These are phyloP conservation scores for Cladosporium sphaerospermum DNA, from an alignment of 2,329 filamentous ascomycete species.

Conservation along the genomic window DNA sequence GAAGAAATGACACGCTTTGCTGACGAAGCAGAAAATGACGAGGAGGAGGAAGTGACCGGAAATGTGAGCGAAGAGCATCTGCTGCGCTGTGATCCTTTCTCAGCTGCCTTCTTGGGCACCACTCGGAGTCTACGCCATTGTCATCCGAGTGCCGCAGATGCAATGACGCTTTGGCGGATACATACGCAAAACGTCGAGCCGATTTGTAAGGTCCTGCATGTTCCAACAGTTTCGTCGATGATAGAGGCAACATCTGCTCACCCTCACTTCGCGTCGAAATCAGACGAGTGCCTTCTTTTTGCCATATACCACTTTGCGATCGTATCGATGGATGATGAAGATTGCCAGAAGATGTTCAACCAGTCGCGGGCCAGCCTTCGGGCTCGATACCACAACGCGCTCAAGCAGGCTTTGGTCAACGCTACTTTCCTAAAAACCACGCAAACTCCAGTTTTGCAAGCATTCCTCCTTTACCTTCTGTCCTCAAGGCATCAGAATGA, in stretches of 20 bases:
- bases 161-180: slow-evolving; percentile 51
- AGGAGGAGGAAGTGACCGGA: slow-evolving; percentile 17
- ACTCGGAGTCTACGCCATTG: slow-evolving; percentile 31
- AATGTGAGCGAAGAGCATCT: slow-evolving; percentile 25
- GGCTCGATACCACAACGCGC: slow-evolving; percentile 35
- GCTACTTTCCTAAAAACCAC: slow-evolving; percentile 61
- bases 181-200: slow-evolving; percentile 68
- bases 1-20: slow-evolving; percentile 17
- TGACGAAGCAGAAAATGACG: slow-evolving; percentile 21
- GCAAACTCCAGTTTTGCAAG: slow-evolving; percentile 61
- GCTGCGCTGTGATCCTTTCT: slow-evolving; percentile 20
- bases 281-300: slow-evolving; percentile 54
- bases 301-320: slow-evolving; percentile 55
- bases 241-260: slow-evolving; percentile 39
- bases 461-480: slow-evolving; percentile 57
- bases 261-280: slow-evolving; percentile 51
- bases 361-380: slow-evolving; percentile 48
- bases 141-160: slow-evolving; percentile 48
- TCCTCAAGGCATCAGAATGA: slow-evolving; percentile 37
- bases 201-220: slow-evolving; percentile 63
- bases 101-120: slow-evolving; percentile 21
- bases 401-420: slow-evolving; percentile 60
- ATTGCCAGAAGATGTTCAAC: slow-evolving; percentile 43
- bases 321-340: slow-evolving; percentile 42
- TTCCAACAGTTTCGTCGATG: slow-evolving; percentile 49